These are phyloP conservation scores for Dryas octopetala DNA, from an alignment of 306 rosid genomes.

Conservation along the genomic window DNA sequence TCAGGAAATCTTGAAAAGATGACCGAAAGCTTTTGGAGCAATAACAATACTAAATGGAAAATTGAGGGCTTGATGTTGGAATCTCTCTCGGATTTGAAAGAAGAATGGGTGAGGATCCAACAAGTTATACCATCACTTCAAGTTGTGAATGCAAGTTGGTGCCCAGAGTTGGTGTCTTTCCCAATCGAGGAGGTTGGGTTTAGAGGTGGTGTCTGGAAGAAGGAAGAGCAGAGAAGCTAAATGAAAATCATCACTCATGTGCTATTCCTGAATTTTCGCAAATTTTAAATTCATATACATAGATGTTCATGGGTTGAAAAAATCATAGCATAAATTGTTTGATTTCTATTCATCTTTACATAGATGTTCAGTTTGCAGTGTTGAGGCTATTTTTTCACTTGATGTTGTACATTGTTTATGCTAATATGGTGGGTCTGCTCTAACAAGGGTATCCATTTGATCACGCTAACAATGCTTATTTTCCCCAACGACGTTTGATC, in stretches of 20 bases:
- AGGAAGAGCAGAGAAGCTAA: conserved; percentile 18
- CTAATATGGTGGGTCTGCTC: too few species aligned
- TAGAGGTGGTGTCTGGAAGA: conserved; percentile 34
- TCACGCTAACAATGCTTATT: too few species aligned
- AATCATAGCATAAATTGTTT: too few species aligned
- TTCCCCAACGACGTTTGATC: too few species aligned
- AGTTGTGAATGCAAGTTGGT: conserved; percentile 30
- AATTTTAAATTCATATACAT: too few species aligned
- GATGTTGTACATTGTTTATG: too few species aligned
- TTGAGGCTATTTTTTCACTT: too few species aligned
- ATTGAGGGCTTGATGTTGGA: conserved; percentile 31
- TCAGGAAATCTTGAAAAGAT: conserved; percentile 27
- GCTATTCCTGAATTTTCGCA: not conserved
- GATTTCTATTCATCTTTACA: too few species aligned
- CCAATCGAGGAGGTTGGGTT: conserved; percentile 30
- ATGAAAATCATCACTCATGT: not conserved
- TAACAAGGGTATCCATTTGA: too few species aligned
- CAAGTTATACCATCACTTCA: conserved; percentile 25
- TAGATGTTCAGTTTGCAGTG: too few species aligned
- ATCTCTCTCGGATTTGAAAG: conserved; percentile 28
- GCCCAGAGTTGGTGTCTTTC: conserved; percentile 32
- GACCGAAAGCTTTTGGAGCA: conserved; percentile 24
- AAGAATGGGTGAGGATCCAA: conserved; percentile 27
- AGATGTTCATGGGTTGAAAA: too few species aligned
- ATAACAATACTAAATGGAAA: conserved; percentile 27